These are phyloP conservation scores for Salvia hispanica DNA, from an alignment of 257 asterid species.

Conservation along the genomic window DNA sequence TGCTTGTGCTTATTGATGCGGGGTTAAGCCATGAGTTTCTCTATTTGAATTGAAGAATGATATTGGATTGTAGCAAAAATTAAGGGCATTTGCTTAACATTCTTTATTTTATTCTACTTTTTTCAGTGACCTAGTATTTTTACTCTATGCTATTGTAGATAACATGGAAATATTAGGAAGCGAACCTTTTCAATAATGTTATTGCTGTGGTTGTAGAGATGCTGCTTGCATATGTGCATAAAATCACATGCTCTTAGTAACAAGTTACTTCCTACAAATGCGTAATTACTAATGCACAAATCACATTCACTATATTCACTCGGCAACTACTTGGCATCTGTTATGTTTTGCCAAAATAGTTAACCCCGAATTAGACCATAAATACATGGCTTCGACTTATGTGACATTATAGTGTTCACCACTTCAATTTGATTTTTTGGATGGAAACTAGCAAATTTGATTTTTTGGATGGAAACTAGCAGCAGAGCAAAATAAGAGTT, in stretches of 20 bases:
- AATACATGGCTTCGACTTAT: too few species aligned
- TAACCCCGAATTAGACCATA: too few species aligned
- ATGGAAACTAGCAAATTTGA: too few species aligned
- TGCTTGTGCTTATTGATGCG: background rate
- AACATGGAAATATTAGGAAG: background rate
- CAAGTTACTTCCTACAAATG: too few species aligned
- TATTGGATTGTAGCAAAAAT: background rate
- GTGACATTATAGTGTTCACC: too few species aligned
- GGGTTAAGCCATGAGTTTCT: background rate
- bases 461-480: too few species aligned
- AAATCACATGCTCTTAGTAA: too few species aligned
- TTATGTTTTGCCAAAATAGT: background rate
- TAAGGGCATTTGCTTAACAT: conserved; percentile 3
- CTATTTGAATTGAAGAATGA: conserved; percentile 14
- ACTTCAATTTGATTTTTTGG: too few species aligned
- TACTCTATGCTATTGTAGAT: background rate
- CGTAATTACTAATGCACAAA: too few species aligned
- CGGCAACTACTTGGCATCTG: background rate
- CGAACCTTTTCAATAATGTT: background rate
- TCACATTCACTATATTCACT: too few species aligned
- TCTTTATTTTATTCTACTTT: background rate
- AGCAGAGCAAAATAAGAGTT: too few species aligned
- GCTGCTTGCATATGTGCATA: too few species aligned
- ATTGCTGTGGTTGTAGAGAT: background rate
- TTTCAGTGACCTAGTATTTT: background rate